Base-by-base conservation (phyloP, 1,139 yeast species). In the Yamadazyma trypodendri region DNA sequence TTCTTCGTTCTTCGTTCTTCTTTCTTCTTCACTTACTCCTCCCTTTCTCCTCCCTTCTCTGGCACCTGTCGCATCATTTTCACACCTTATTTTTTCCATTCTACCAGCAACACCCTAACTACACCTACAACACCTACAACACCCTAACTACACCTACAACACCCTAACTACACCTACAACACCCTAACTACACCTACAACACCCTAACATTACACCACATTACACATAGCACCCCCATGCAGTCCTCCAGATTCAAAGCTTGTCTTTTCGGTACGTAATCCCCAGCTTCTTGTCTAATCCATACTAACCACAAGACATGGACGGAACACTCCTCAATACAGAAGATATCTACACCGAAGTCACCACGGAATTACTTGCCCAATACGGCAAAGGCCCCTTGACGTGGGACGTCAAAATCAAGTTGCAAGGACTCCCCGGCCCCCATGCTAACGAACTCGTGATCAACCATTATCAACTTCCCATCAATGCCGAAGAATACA, bases 351-450 rank as follows among this genome's bases (percentile, higher is more conserved):
- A 92, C 59, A 90, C 98, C 0, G 79, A 79, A 42, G 84, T 85
- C 3, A 68, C 86, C 30, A 75, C 83, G 34, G 81, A 77, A 39
- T 60, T 88, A 5, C 71, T 92, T 30, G 77, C 77, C 9, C 68
- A 72, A 40, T 82, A 76, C 50, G 88, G 84, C 24, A 85, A 82
- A 49, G 89, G 89, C 0, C 81, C 85, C 1, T 68, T 92, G 46
- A 83, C 94, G 0, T 92, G 97, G 97, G 94, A 86, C 43, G 75
- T 89, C 38, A 92, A 92, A 61, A 72, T 88, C 44, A 72, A 82
- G 47, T 65, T 92, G 35, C 97, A 90, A 65, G 98, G 98, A 1
- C 71, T 88, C 31, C 97, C 97, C 1, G 97, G 95, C 0, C 75
- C 81, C 0, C 79, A 72, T 30, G 66, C 75, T 15, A 74, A 84